Conservation (phyloP, 1,284 basidiomycete genomes). For the Ceratobasidium theobromae region DNA sequence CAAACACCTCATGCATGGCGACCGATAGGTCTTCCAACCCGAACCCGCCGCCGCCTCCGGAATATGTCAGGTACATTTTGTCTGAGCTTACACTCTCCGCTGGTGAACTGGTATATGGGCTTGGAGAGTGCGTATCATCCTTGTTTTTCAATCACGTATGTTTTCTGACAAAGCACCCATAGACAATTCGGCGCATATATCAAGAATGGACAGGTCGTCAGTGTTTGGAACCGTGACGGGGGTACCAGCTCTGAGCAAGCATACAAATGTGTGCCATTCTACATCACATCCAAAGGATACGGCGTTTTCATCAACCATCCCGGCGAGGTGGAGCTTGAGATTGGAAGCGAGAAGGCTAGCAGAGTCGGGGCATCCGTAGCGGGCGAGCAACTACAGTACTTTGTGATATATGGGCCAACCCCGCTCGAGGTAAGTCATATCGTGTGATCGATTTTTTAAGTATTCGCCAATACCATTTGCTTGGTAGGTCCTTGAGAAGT, state of each 20-base stretch:
- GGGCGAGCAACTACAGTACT: slow-evolving; percentile 64
- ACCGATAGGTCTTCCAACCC: slow-evolving; percentile 62
- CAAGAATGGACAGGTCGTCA: slow-evolving; percentile 72
- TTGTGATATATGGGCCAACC: slow-evolving; percentile 65
- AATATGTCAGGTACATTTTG: slow-evolving; percentile 58
- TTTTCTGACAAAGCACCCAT: slow-evolving; percentile 36
- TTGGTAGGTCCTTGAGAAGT: slow-evolving; percentile 57
- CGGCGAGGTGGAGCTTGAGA: slow-evolving; percentile 74
- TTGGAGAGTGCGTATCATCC: slow-evolving; percentile 48
- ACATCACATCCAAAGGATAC: slow-evolving; percentile 67
- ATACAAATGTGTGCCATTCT: slow-evolving; percentile 74
- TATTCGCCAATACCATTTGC: not conserved
- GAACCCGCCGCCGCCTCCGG: slow-evolving; percentile 49
- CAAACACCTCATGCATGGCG: slow-evolving; percentile 61
- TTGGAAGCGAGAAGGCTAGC: slow-evolving; percentile 72
- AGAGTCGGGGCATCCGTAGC: slow-evolving; percentile 68
- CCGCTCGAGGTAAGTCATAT: slow-evolving; percentile 55
- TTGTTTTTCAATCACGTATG: not conserved
- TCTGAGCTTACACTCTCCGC: slow-evolving; percentile 69
- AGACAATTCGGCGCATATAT: slow-evolving; percentile 70
- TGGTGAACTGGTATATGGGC: slow-evolving; percentile 69
- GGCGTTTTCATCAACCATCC: slow-evolving; percentile 75
- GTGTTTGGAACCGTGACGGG: slow-evolving; percentile 72
- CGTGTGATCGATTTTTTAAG: not conserved
- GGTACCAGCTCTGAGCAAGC: slow-evolving; percentile 63